Evolutionary conservation across 2,329 filamentous ascomycete species (phyloP), one percentile per base, ranked within the genome.

Genomic region (Colletotrichum acutatum): DNA sequence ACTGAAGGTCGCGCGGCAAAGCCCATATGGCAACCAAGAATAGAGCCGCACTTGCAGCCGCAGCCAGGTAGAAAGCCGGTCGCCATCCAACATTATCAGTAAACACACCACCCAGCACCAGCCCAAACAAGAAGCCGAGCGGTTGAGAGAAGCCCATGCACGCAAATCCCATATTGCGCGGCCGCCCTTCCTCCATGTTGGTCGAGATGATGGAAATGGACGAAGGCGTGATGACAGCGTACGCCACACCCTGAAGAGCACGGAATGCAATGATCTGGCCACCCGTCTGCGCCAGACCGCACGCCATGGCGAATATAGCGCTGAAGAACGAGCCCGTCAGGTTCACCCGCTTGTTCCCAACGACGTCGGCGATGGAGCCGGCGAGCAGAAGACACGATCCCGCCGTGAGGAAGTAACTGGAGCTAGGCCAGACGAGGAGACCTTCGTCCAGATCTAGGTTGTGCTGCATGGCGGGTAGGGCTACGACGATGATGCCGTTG

Each of bases 11-110:
- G 73, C 8, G 84, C 80, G 84, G 83, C 3, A 89, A 80, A 22
- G 84, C 75, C 22, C 79, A 77, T 2, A 86, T 68, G 1, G 84
- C 81, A 2, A 86, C 64, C 1, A 80, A 75, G 1, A 90, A 79
- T 4, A 87, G 75, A 1, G 79, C 78, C 19, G 86, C 82, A 46
- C 83, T 86, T 19, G 59, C 42, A 6, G 63, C 63, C 3, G 63
- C 68, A 14, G 63, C 59, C 2, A 71, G 52, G 52, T 71, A 71
- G 22, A 67, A 71, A 4, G 63, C 52, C 24, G 57, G 37, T 14
- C 68, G 57, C 68, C 68, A 71, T 9, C 63, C 63, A 0, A 67
- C 16, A 32, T 30, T 71, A 37, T 71, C 68, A 14, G 59, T 60
- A 9, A 71, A 60, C 5, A 67, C 63, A 19, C 68, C 64, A 12